Conservation (phyloP, 257 asterid genomes). For the Striga asiatica region DNA sequence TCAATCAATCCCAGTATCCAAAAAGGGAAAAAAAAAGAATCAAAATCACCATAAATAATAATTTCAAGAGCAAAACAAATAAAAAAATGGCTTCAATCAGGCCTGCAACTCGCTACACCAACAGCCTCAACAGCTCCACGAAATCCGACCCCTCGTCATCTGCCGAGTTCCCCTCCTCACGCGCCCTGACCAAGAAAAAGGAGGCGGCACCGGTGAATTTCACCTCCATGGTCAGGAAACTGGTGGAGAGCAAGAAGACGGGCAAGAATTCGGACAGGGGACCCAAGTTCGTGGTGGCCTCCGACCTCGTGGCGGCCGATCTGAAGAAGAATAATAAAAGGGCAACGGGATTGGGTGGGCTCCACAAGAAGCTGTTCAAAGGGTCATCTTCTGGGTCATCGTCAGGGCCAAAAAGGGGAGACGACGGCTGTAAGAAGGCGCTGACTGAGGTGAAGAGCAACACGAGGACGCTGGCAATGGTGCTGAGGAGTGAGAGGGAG, state of each 20-base stretch:
- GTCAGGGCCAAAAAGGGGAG: constrained; percentile 33
- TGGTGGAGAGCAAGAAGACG: constrained; percentile 53
- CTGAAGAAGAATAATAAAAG: constrained; percentile 53
- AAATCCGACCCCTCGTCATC: constrained; percentile 78
- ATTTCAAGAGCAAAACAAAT: too few species aligned
- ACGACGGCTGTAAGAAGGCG: constrained; percentile 60
- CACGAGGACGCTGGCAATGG: constrained; percentile 84
- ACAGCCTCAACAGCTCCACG: constrained; percentile 40
- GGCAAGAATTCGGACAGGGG: constrained; percentile 25
- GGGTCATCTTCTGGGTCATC: constrained; percentile 32
- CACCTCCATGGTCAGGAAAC: constrained; percentile 32
- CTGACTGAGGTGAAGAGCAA: constrained; percentile 66
- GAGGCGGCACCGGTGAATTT: constrained; percentile 25
- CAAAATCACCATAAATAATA: too few species aligned
- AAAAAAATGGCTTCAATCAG: constrained; percentile 64
- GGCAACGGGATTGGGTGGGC: constrained; percentile 41
- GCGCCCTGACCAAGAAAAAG: constrained; percentile 29
- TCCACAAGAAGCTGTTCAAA: constrained; percentile 77
- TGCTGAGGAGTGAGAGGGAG: constrained; percentile 95
- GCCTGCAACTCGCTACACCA: constrained; percentile 64
- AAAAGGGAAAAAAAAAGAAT: too few species aligned
- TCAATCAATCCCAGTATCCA: too few species aligned
- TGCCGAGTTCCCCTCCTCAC: constrained; percentile 26
- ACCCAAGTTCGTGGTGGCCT: constrained; percentile 38
- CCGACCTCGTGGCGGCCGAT: constrained; percentile 57